Base-by-base conservation (phyloP, 2,329 filamentous ascomycete species). In the Botrytis porri region DNA sequence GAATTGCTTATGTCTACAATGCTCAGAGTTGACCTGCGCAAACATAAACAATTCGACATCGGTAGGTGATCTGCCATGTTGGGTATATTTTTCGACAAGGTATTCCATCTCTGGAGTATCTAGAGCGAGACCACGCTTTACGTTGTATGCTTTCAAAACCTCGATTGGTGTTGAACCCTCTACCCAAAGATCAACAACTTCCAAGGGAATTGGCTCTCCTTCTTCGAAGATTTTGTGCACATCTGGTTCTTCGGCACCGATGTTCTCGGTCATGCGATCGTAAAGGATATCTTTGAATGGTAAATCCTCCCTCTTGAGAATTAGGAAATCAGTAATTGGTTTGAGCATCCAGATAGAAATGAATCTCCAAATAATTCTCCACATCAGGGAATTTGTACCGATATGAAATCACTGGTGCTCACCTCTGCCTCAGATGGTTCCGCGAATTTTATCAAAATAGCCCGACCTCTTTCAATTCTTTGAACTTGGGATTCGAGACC, bases 41-140 rank as follows among this genome's bases (percentile, higher is more conserved):
- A 98, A 99, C 96, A 98, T 98, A 86, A 98, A 98, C 35, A 98
- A 87, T 84, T 99, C 96, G 62, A 98, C 93, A 81, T 98, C 96
- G 74, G 78, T 75, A 1, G 93, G 93, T 66, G 88, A 85, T 54
- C 90, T 85, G 75, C 89, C 88, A 29, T 90, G 69, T 70, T 80
- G 87, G 9, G 89, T 89, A 82, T 94, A 96, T 60, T 91, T 91
- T 77, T 94, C 90, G n/a, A 97, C 93, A 57, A 99, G 87, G 80
- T 99, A 98, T 74, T 97, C 91, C 82, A 98, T 97, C 82, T 99
- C 95, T 14, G 91, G 91, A 73, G 90, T 87, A 81, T 98, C 95
- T 73, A 99, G 87, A 29, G 94, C 95, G 75, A 99, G 87, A 3
- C 96, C 96, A 73, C 94, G 88, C 77, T 90, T 87, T 77, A 90